A percentile compares a stretch with the other conserved stretches of the same genome.
These are phyloP conservation scores for Xerocomellus dryophilus DNA, from an alignment of 768 basidiomycete species.

Conservation along the genomic window DNA sequence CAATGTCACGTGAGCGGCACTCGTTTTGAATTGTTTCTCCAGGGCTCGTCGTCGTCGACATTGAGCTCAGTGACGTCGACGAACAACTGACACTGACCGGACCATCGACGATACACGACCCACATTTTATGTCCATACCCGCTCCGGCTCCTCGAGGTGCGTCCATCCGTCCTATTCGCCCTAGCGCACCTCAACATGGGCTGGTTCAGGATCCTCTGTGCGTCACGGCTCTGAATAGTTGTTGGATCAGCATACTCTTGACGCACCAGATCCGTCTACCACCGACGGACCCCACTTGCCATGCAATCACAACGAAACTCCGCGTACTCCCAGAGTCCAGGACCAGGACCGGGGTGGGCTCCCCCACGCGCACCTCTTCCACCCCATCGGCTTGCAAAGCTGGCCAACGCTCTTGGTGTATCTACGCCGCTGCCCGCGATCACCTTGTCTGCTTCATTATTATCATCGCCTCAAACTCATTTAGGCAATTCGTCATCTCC, in stretches of 20 bases:
- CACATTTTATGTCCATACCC: neutral
- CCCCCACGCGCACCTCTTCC: conserved; percentile 70
- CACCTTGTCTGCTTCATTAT: conserved; percentile 16
- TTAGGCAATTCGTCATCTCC: conserved; percentile 18
- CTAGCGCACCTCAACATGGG: neutral
- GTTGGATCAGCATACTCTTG: conserved; percentile 3
- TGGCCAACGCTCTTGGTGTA: conserved; percentile 84
- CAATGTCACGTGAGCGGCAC: conserved; percentile 18
- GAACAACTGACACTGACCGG: neutral
- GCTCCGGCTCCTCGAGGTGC: conserved; percentile 9
- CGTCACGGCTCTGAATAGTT: neutral
- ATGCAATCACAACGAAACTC: conserved; percentile 19
- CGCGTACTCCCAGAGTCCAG: conserved; percentile 8
- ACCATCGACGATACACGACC: neutral
- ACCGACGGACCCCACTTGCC: neutral
- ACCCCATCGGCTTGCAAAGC: conserved; percentile 73
- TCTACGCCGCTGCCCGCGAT: conserved; percentile 65
- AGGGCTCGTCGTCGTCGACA: conserved; percentile 9
- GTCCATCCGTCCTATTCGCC: neutral
- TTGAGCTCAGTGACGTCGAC: conserved; percentile 6
- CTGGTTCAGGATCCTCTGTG: conserved; percentile 1
- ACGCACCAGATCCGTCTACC: conserved; percentile 2
- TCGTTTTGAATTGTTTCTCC: conserved; percentile 15
- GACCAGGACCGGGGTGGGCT: conserved; percentile 40
- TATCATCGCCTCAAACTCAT: conserved; percentile 11